Evolutionary conservation across 257 asterid genomes (phyloP), one percentile per base, ranked within the genome.

Genomic region (Petunia secreta): DNA sequence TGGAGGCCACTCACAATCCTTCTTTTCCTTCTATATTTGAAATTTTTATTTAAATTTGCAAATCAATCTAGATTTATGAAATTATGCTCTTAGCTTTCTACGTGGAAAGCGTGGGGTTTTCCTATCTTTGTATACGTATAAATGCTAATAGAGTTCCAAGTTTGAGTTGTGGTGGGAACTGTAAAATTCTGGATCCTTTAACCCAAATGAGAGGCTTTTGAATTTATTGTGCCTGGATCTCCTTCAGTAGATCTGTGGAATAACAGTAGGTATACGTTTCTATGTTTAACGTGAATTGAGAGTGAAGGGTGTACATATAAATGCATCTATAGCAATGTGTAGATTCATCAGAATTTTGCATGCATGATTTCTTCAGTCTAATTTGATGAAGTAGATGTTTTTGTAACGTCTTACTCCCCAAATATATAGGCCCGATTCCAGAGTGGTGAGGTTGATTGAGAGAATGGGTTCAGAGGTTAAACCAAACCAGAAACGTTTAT

Each of bases 371-470:
- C 62, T 71, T 71, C 3, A 34, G 62, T 11, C 77, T 71, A 71
- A 71, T 71, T 71, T 34, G 48, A 4, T 46, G 13, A 48, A 62
- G 8, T 37, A 63, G 44, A 63, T 34, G 44, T 36, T 63, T 37
- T 15, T 1, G 16, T 37, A 63, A 63, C 6, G 6, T 52, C 52
- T 2, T 9, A 64, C 41, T 13, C 15, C 43, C 16, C 41, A 48
- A 69, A 43, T 53, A 54, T 80, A 48, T 82, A 95, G 98, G 82
- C 97, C 97, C 78, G 99, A 95, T 86, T 87, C 97, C 63, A 92
- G 99, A 87, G 99, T 95, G 63, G 93, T 91, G 89, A 92, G 95
- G 86, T 88, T 95, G 94, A 90, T 95, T 25, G 87, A 93, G 81
- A 87, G 97, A 85, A 89, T 95, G 99, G 99, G 99, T 81, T 87